These are phyloP conservation scores for Xylariomycetidae sp. DNA, from an alignment of 2,329 filamentous ascomycete genomes.

Conservation along the genomic window DNA sequence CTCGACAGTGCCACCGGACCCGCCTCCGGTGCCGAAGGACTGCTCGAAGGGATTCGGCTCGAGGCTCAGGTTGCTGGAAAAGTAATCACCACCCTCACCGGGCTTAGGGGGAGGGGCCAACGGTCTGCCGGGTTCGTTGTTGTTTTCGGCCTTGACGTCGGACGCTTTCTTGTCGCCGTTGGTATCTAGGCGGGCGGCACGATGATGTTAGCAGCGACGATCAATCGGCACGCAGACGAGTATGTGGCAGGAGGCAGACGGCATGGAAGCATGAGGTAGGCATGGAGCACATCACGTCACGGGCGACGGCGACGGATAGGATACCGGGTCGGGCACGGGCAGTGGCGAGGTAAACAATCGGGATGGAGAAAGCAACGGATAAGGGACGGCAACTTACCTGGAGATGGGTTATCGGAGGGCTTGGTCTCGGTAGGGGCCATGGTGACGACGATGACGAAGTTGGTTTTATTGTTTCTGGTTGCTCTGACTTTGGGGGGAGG, in stretches of 20 bases:
- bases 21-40: slow-evolving; percentile 69
- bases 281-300: slow-evolving; percentile 4
- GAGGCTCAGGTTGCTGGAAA: slow-evolving; percentile 60
- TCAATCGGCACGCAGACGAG: slow-evolving; percentile 2
- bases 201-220: slow-evolving; percentile 22
- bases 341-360: slow-evolving; percentile 3
- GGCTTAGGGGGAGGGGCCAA: slow-evolving; percentile 67
- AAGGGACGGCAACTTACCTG: slow-evolving; percentile 22
- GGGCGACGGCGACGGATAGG: background rate
- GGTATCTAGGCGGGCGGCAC: slow-evolving; percentile 29
- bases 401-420: slow-evolving; percentile 26
- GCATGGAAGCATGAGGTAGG: slow-evolving; percentile 1
- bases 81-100: slow-evolving; percentile 58
- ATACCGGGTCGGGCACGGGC: slow-evolving; percentile 3
- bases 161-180: slow-evolving; percentile 38
- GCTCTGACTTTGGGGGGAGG: slow-evolving; percentile 21
- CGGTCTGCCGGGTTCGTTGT: slow-evolving; percentile 56
- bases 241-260: slow-evolving; percentile 3
- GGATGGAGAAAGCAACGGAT: slow-evolving; percentile 1
- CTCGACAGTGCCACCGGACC: slow-evolving; percentile 58
- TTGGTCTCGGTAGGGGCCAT: slow-evolving; percentile 29
- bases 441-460: slow-evolving; percentile 30
- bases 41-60: slow-evolving; percentile 98
- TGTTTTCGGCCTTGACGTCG: slow-evolving; percentile 46
- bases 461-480: slow-evolving; percentile 21